Percentiles rank a stretch among this genome's conserved stretches.
Evolutionary conservation across 345 rosid genomes (phyloP).

Genomic region (Salix arbutifolia): DNA sequence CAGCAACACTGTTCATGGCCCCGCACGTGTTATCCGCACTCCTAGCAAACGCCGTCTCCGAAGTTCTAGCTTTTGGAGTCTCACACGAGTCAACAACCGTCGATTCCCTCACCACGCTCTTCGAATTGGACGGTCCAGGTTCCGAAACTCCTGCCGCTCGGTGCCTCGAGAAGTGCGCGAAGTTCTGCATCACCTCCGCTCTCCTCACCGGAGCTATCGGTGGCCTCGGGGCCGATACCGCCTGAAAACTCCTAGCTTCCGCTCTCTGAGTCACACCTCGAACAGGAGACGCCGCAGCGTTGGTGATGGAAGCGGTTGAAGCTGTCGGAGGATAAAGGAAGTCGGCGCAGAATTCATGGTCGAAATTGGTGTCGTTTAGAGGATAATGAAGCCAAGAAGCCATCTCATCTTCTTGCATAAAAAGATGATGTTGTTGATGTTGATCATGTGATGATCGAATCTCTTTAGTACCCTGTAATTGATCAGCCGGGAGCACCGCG

Average conservation of each 20-base stretch:
- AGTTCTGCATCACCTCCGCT: slow-evolving; percentile 44
- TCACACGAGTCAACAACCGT: slow-evolving; percentile 61
- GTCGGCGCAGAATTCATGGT: slow-evolving; percentile 63
- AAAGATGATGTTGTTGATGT: slow-evolving; percentile 39
- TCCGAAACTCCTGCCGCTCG: slow-evolving; percentile 20
- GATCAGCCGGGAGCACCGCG: slow-evolving; percentile 11
- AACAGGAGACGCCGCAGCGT: slow-evolving; percentile 10
- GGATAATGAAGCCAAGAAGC: slow-evolving; percentile 86
- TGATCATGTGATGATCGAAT: slow-evolving; percentile 25
- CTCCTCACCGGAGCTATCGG: slow-evolving; percentile 44
- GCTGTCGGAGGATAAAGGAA: slow-evolving; percentile 42
- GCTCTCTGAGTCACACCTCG: slow-evolving; percentile 13
- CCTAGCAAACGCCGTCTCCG: slow-evolving; percentile 26
- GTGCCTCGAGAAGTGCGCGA: slow-evolving; percentile 54
- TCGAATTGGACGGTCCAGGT: slow-evolving; percentile 47
- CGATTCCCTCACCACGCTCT: slow-evolving; percentile 41
- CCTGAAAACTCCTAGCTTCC: slow-evolving; percentile 9
- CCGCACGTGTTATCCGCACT: slow-evolving; percentile 23
- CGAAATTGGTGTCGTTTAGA: slow-evolving; percentile 45
- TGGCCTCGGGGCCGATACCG: slow-evolving; percentile 33
- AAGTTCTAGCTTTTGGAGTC: slow-evolving; percentile 37
- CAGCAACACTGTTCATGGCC: slow-evolving; percentile 25
- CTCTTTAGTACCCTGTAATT: slow-evolving; percentile 18
- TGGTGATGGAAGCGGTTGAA: slow-evolving; percentile 19
- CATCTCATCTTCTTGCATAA: slow-evolving; percentile 92